Base-by-base conservation (phyloP, 179 eudicot genomes). In the Spinacia oleracea region DNA sequence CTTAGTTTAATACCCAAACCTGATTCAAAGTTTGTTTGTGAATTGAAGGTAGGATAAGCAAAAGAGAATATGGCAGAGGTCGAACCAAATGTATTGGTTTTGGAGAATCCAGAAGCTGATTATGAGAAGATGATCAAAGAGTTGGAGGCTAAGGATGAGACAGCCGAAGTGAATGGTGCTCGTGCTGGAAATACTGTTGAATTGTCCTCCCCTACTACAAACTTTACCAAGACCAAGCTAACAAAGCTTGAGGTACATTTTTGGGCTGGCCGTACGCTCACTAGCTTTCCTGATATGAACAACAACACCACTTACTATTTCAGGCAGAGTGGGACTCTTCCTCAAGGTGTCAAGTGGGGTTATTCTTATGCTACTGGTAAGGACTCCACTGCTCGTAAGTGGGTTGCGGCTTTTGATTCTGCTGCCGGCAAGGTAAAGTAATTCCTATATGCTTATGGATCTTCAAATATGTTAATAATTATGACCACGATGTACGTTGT, bases 341-440 rank as follows among this genome's bases (percentile, higher is more conserved):
- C 51, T 48, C n/a, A 20, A 53, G 65, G 65, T 60, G 65, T 60
- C 20, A 60, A 60, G 20, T 60, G 65, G 65, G 65, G 65, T 16
- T 25, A 8, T 60, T 25, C 31, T 15, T 59, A 59, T 25, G 64
- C 65, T 25, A 15, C 16, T 27, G 65, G 65, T 60, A 25, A 15
- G 0, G 65, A 60, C 35, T 60, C 65, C 32, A 60, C 34, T 25
- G 34, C 34, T 60, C 65, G 65, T 60, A 25, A 60, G 34, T 60
- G 65, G 65, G 65, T 60, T 27, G 65, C 34, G 18, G 65, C 65
- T 27, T 60, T 60, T 25, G 65, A 60, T 27, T 23, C 65, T 14
- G 65, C 34, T 60, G 65, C 65, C 32, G 15, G 11, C 4, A 60
- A 60, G 65, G 65, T 60, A 60, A 4, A 16, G 9, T 10, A 10